A percentile compares a stretch with the other conserved stretches of the same genome.
phyloP scores from a whole-genome alignment of 345 rosid genomes.

The Ceriops decandra region DNA sequence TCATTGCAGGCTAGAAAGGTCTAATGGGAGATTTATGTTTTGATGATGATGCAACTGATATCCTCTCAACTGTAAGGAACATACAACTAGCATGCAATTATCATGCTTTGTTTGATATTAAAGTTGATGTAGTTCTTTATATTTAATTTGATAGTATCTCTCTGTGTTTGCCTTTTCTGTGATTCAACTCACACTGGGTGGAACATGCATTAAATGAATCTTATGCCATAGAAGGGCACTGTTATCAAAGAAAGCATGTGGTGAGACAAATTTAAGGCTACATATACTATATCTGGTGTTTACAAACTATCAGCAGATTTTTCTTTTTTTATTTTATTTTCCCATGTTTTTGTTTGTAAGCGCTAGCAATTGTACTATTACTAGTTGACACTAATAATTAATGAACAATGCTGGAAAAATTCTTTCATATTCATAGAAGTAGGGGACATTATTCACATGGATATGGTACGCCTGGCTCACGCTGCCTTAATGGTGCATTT shows the following conservation, averaged over 20 bases:
- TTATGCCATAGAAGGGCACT: constrained; percentile 1
- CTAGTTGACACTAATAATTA: too few species aligned
- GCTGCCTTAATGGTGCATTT: too few species aligned
- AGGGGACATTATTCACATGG: too few species aligned
- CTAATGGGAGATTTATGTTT: constrained; percentile 40
- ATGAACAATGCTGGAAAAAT: too few species aligned
- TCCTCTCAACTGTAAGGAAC: constrained; percentile 33
- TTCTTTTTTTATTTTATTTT: neutral
- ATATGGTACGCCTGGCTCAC: too few species aligned
- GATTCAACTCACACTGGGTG: constrained; percentile 11
- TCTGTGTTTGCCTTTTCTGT: neutral
- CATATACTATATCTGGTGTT: neutral
- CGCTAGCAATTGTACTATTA: too few species aligned
- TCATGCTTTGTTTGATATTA: neutral
- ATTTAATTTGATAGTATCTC: neutral
- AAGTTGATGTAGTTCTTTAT: neutral
- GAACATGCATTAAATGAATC: constrained; percentile 9
- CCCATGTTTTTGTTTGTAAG: too few species aligned
- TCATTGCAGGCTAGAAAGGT: constrained; percentile 20
- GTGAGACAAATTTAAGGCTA: constrained; percentile 7
- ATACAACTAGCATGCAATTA: neutral
- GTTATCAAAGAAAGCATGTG: constrained; percentile 9
- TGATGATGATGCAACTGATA: constrained; percentile 24
- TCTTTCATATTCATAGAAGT: too few species aligned
- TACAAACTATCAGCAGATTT: neutral